Percentiles rank a stretch among this genome's conserved stretches.
phyloP scores from a whole-genome alignment of 169 alveolate species.

The Babesia microti region DNA sequence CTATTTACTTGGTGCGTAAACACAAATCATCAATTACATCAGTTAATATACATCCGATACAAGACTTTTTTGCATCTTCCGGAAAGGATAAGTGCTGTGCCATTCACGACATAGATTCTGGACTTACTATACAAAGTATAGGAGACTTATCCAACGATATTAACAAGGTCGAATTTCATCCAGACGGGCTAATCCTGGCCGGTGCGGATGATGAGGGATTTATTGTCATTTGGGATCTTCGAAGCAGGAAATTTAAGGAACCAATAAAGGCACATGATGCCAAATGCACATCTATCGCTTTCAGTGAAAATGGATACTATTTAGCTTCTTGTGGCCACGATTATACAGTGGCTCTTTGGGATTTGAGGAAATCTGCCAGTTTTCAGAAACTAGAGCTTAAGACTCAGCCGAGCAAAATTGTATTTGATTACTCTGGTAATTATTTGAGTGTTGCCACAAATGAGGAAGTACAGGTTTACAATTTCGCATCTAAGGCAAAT shows the following conservation, averaged over 20 bases:
- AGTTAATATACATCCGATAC: constrained; percentile 65
- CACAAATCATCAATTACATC: constrained; percentile 54
- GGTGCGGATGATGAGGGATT: constrained; percentile 59
- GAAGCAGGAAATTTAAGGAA: constrained; percentile 47
- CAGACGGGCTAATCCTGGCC: constrained; percentile 75
- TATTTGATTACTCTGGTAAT: constrained; percentile 57
- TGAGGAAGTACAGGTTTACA: constrained; percentile 19
- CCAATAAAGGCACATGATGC: constrained; percentile 38
- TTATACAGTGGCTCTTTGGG: constrained; percentile 60
- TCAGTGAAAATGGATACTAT: constrained; percentile 75
- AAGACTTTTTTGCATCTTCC: constrained; percentile 55
- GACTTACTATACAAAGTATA: constrained; percentile 47
- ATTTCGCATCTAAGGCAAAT: constrained; percentile 30
- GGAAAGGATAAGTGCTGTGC: constrained; percentile 65
- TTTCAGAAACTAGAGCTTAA: constrained; percentile 48
- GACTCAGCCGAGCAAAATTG: constrained; percentile 36
- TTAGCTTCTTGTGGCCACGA: constrained; percentile 63
- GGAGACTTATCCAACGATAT: constrained; percentile 54
- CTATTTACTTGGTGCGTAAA: constrained; percentile 45
- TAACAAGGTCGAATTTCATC: constrained; percentile 52
- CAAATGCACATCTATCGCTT: constrained; percentile 35
- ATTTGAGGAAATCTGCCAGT: constrained; percentile 51
- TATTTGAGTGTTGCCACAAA: constrained; percentile 23
- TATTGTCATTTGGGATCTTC: constrained; percentile 71
- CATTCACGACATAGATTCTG: constrained; percentile 55